phyloP scores from a whole-genome alignment of 148 eudicot genomes.

The Arbutus unedo region DNA sequence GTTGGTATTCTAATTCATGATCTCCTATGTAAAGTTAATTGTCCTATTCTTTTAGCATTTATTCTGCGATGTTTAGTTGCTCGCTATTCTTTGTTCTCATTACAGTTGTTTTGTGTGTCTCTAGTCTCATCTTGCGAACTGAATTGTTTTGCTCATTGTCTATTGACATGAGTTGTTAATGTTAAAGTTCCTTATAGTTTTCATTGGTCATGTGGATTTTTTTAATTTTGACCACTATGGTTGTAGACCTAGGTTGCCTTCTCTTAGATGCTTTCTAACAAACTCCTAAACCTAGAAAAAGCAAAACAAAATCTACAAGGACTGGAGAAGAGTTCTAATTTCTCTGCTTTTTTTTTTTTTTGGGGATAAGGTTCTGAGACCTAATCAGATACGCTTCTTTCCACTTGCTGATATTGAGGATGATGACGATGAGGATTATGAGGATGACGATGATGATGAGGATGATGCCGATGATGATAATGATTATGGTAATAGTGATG shows the following conservation, averaged over 20 bases:
- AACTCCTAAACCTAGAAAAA: background rate
- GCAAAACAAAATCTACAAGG: background rate
- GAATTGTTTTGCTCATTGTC: background rate
- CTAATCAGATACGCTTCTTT: slow-evolving; percentile 28
- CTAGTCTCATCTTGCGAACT: background rate
- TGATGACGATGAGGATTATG: slow-evolving; percentile 13
- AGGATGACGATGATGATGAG: slow-evolving; percentile 6
- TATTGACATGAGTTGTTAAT: background rate
- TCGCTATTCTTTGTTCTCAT: background rate
- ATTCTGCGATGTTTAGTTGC: slow-evolving; percentile 1
- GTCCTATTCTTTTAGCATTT: background rate
- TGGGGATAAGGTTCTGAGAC: slow-evolving; percentile 31
- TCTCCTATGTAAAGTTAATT: background rate
- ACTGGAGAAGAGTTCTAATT: slow-evolving; percentile 30
- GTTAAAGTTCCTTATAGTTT: background rate
- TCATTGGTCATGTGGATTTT: background rate
- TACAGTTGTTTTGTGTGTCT: background rate
- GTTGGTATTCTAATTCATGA: background rate
- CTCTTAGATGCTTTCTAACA: background rate
- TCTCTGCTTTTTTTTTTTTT: slow-evolving; percentile 30
- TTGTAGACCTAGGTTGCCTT: background rate
- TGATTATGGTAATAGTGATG: slow-evolving; percentile 17
- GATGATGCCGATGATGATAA: slow-evolving; percentile 16
- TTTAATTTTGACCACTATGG: background rate
- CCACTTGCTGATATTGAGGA: slow-evolving; percentile 19